Base-by-base conservation (phyloP, 768 basidiomycete species). In the Termitomyces sp. region DNA sequence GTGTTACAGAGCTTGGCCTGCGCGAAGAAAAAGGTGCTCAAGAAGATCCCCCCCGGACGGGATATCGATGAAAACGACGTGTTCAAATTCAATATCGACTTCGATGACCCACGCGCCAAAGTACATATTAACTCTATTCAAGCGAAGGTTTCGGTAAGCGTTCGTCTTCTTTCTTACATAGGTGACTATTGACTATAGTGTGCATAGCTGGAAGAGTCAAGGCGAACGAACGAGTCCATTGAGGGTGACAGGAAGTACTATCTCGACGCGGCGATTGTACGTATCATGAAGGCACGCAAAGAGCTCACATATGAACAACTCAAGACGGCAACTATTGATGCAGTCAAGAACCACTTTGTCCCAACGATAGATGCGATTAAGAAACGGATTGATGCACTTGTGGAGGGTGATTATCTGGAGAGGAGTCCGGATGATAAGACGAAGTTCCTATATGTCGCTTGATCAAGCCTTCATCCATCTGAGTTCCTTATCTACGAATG, bases 91-190 rank as follows among this genome's bases (percentile, higher is more conserved):
- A 97, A 98, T 71, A 76, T 82, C 36, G 85, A 85, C 9, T 98
- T 98, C 73, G 85, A 86, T 34, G 91, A 96, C 67, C 81, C 88
- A 7, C 81, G 85, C 46, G 74, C 86, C 42, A 92, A 88, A 67
- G 83, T 99, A 45, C 92, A 92, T 73, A 96, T 98, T 76, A 96
- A 95, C 69, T 92, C 95, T 25, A 96, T 99, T 53, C 97, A 98
- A 72, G 90, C 88, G 15, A 95, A 95, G 70, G 90, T 96, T 66
- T 87, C 94, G 63, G 94, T 96, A 69, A 62, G 89, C 76, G 7
- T 8, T 17, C 34, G 34, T 15, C 61, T 20, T 43, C 31, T 34
- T 25, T 14, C 25, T 12, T 49, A 15, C 15, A 45, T 6, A 4
- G 6, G 20, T 2, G 4, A 42, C 10, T 29, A 29, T 60, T 40